A percentile compares a stretch with the other conserved stretches of the same genome.
Evolutionary conservation across 805 yeast genomes (phyloP).

Genomic region (Starmerella powellii): DNA sequence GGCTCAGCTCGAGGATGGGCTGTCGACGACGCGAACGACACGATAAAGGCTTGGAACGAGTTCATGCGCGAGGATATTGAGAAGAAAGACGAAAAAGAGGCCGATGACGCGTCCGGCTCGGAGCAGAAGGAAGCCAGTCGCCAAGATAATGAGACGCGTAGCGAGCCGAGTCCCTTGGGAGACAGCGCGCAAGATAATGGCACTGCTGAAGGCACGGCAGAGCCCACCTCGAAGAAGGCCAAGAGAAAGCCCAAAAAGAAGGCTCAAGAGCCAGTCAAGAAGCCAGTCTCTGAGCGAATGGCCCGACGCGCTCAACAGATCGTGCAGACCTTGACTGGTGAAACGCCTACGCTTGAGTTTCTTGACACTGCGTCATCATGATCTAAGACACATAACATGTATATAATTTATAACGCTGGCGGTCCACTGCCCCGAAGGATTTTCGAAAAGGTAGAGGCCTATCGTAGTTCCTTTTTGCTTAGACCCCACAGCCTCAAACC

Average conservation of each 20-base stretch:
- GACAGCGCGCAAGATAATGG: too few relatives aligned
- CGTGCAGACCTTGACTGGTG: constrained; percentile 15
- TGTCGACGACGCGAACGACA: constrained; percentile 37
- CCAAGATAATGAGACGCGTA: background rate
- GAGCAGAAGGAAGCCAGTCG: background rate
- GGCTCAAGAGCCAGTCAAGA: constrained; percentile 7
- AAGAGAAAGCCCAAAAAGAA: constrained; percentile 16
- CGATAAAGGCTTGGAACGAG: constrained; percentile 47
- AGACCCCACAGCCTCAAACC: too few relatives aligned
- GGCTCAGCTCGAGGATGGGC: constrained; percentile 59
- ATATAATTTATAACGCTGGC: too few relatives aligned
- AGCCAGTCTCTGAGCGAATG: constrained; percentile 8
- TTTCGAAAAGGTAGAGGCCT: too few relatives aligned
- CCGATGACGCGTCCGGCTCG: too few relatives aligned
- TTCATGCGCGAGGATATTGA: constrained; percentile 30
- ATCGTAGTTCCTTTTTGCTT: too few relatives aligned
- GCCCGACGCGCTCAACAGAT: constrained; percentile 20
- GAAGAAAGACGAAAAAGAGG: constrained; percentile 1
- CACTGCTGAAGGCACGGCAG: too few relatives aligned
- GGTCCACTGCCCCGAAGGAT: too few relatives aligned
- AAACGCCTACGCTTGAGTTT: constrained; percentile 14
- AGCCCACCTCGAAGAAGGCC: background rate
- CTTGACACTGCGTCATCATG: constrained; percentile 11
- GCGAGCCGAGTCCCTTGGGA: background rate
- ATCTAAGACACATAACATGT: background rate